A percentile compares a stretch with the other conserved stretches of the same genome.
These are phyloP conservation scores for Diaporthe ampelina DNA, from an alignment of 2,329 filamentous ascomycete species.

Conservation along the genomic window DNA sequence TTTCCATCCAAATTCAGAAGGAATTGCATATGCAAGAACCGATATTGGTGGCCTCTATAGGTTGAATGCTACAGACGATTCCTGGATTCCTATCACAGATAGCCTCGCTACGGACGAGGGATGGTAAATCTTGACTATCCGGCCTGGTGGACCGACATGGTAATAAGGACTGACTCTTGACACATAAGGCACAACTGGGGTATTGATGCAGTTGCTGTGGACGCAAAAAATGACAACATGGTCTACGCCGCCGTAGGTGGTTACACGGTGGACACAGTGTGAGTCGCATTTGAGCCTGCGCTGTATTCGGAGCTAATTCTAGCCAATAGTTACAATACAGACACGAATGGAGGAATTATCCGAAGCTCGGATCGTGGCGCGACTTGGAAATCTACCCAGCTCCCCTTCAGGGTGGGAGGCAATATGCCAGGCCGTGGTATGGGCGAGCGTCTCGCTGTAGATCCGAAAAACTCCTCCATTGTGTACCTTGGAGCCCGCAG, in stretches of 20 bases:
- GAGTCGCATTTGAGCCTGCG: neutral
- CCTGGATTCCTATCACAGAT: slow-evolving; percentile 68
- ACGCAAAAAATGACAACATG: slow-evolving; percentile 64
- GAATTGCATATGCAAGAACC: slow-evolving; percentile 67
- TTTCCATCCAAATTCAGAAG: slow-evolving; percentile 65
- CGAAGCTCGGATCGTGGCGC: slow-evolving; percentile 66
- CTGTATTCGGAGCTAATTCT: neutral
- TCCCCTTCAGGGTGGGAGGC: slow-evolving; percentile 72
- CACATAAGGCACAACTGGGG: slow-evolving; percentile 67
- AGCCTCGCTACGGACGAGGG: slow-evolving; percentile 56
- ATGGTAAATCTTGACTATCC: slow-evolving; percentile 53
- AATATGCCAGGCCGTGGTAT: slow-evolving; percentile 73
- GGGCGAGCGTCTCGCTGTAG: slow-evolving; percentile 70
- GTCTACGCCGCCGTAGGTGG: slow-evolving; percentile 68
- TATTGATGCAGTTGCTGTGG: slow-evolving; percentile 68
- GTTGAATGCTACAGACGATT: slow-evolving; percentile 65
- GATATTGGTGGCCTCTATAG: slow-evolving; percentile 71
- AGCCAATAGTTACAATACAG: slow-evolving; percentile 48
- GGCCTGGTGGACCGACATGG: neutral
- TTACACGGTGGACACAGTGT: slow-evolving; percentile 69
- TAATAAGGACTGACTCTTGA: neutral
- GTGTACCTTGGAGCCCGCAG: slow-evolving; percentile 71
- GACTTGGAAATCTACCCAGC: slow-evolving; percentile 62
- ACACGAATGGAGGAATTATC: slow-evolving; percentile 67
- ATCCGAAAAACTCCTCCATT: slow-evolving; percentile 68